Conservation (phyloP, 352 stramenopile species). For the Pythium dissimile region DNA sequence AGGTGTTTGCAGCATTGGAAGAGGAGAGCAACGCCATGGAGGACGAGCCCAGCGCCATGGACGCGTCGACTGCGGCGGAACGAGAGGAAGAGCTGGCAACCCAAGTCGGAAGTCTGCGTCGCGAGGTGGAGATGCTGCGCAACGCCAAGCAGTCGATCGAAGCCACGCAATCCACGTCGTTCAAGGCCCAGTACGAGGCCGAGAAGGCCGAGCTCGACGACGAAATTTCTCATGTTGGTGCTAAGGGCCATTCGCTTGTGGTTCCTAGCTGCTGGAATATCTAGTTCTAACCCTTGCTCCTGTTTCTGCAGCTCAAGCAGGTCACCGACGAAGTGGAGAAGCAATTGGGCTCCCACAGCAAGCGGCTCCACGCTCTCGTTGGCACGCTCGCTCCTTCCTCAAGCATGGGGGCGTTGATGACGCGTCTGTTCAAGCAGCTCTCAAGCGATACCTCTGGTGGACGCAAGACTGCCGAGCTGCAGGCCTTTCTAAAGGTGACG, state of each 20-base stretch:
- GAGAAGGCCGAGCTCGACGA: conserved; percentile 57
- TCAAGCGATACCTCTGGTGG: conserved; percentile 18
- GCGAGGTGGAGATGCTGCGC: conserved; percentile 58
- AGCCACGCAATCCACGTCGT: conserved; percentile 34
- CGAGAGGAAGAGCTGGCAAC: conserved; percentile 36
- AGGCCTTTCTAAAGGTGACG: conserved; percentile 65
- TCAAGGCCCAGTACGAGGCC: conserved; percentile 66
- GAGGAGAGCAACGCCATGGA: conserved; percentile 30
- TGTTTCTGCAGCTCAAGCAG: conserved; percentile 32
- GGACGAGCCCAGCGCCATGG: conserved; percentile 1
- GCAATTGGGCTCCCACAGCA: conserved; percentile 52
- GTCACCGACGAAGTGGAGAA: conserved; percentile 44
- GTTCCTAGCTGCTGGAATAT: background rate
- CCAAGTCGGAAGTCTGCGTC: conserved; percentile 50
- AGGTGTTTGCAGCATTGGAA: conserved; percentile 41
- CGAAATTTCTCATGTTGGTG: conserved; percentile 51
- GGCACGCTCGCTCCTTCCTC: conserved; percentile 54
- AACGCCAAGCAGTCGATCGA: conserved; percentile 33
- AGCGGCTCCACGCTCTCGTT: conserved; percentile 61
- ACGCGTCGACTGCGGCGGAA: conserved; percentile 5
- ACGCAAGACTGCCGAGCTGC: conserved; percentile 62
- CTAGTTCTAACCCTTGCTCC: background rate
- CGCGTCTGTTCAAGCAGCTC: conserved; percentile 66
- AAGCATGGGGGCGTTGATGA: conserved; percentile 70
- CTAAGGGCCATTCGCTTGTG: background rate